Base-by-base conservation (phyloP, 805 yeast genomes). In the Kodamaea leandrae region DNA sequence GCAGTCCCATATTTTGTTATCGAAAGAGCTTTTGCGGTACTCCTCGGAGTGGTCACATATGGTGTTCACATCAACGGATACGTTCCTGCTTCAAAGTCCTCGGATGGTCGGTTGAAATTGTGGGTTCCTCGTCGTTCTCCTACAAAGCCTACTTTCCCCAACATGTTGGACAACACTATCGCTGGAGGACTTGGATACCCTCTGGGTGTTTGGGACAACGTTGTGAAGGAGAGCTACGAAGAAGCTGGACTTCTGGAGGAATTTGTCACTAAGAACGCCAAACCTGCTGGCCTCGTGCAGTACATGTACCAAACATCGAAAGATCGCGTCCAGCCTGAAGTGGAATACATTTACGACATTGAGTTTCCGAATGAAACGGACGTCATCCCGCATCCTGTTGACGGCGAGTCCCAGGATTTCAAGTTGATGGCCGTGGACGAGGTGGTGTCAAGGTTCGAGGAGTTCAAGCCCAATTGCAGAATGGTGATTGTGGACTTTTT, bases 171-270 rank as follows among this genome's bases (percentile, higher is more conserved):
- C 59, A 91, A 90, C 59, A 88, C 95, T 1, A 86, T 93, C 5
- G 99, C 96, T 0, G 99, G 99, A 1, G 99, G 99, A 0, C 54
- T 93, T 3, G 96, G 95, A 0, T 72, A 82, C 58, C 96, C 96
- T 0, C 69, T 77, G 49, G 87, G 89, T 0, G 66, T 80, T 2
- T 64, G 69, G 54, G 96, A 87, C 34, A 91, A 97, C 0, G 78
- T 82, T 3, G 50, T 86, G 14, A 93, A 93, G 57, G 99, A 93
- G 58, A 80, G 95, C 53, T 71, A 69, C 45, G 99, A 93, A 54
- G 99, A 93, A 54, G 98, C 96, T 0, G 95, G 95, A 0, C 61
- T 91, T n/a, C 48, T 54, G 0, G 65, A 69, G 36, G 71, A 66
- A 1, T 75, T 78, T 44, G 81, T 88, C 1, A 56, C 60, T 38